phyloP scores from a whole-genome alignment of 2,329 filamentous ascomycete species.

The Fusarium pininemorale region DNA sequence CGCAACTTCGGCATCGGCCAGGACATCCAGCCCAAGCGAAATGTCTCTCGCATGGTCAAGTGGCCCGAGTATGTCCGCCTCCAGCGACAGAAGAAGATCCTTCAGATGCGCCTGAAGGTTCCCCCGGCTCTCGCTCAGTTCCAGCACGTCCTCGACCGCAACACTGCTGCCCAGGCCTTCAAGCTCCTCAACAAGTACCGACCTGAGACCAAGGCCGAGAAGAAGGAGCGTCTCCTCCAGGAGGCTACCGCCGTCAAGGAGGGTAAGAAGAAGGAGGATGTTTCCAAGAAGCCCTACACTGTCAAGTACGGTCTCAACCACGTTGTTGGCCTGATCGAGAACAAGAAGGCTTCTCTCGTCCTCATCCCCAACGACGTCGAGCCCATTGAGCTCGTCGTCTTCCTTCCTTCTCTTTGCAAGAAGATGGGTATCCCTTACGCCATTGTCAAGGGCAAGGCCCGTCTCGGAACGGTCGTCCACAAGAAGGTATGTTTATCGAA shows the following conservation, averaged over 20 bases:
- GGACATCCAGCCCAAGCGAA: conserved; percentile 96
- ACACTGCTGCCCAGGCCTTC: conserved; percentile 95
- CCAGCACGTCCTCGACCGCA: conserved; percentile 95
- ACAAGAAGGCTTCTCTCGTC: conserved; percentile 99
- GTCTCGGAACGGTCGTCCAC: conserved; percentile 98
- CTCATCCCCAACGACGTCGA: conserved; percentile 99
- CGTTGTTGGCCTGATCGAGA: conserved; percentile 96
- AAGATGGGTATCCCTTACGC: conserved; percentile 99
- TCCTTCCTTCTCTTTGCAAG: conserved; percentile 98
- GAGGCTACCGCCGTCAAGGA: conserved; percentile 98
- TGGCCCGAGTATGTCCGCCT: conserved; percentile 99
- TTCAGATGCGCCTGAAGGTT: conserved; percentile 98
- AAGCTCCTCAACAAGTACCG: conserved; percentile 99
- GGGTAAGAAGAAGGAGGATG: conserved; percentile 99
- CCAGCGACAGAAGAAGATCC: conserved; percentile 93
- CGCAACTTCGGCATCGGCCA: conserved; percentile 99
- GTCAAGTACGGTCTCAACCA: conserved; percentile 99
- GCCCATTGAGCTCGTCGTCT: conserved; percentile 99
- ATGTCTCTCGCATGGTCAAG: conserved; percentile 98
- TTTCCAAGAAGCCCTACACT: conserved; percentile 99
- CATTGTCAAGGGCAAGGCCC: conserved; percentile 99
- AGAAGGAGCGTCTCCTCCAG: conserved; percentile 99
- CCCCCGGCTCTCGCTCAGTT: conserved; percentile 97
- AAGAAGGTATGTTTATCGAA: conserved; percentile 78
- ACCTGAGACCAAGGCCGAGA: conserved; percentile 98